phyloP scores from a whole-genome alignment of 1,284 basidiomycete genomes.

The Cutaneotrichosporon arboriforme region DNA sequence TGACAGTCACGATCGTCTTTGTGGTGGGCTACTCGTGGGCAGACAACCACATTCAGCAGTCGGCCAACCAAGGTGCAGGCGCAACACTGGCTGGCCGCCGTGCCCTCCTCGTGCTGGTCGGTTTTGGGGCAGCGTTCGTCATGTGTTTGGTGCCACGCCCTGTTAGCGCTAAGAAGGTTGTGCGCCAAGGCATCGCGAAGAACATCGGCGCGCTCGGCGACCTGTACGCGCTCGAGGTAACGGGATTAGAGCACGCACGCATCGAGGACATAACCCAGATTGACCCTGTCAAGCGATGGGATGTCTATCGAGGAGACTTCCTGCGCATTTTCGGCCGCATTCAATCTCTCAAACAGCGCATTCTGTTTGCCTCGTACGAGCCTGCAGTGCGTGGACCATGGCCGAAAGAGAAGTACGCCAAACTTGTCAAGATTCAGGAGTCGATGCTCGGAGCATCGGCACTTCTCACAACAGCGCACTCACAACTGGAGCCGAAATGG shows the following conservation, averaged over 20 bases:
- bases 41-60: conserved; percentile 53
- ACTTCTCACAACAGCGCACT: conserved; percentile 33
- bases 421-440: conserved; percentile 25
- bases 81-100: conserved; percentile 56
- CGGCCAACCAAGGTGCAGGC: conserved; percentile 55
- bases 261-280: conserved; percentile 19
- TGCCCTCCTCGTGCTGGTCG: conserved; percentile 46
- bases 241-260: conserved; percentile 27
- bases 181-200: conserved; percentile 36
- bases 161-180: conserved; percentile 33
- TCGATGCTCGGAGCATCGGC: conserved; percentile 33
- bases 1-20: conserved; percentile 38
- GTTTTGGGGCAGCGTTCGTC: conserved; percentile 41
- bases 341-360: conserved; percentile 28
- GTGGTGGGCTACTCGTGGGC: conserved; percentile 61
- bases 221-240: conserved; percentile 39
- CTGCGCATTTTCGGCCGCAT: conserved; percentile 31
- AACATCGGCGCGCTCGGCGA: conserved; percentile 36
- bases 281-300: conserved; percentile 12
- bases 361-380: conserved; percentile 31
- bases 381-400: conserved; percentile 41
- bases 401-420: conserved; percentile 39
- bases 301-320: conserved; percentile 27
- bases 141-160: conserved; percentile 45
- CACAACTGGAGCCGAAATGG: conserved; percentile 31